Percentiles rank a stretch among this genome's conserved stretches.
phyloP scores from a whole-genome alignment of 768 basidiomycete species.

The Mycena polygramma region DNA sequence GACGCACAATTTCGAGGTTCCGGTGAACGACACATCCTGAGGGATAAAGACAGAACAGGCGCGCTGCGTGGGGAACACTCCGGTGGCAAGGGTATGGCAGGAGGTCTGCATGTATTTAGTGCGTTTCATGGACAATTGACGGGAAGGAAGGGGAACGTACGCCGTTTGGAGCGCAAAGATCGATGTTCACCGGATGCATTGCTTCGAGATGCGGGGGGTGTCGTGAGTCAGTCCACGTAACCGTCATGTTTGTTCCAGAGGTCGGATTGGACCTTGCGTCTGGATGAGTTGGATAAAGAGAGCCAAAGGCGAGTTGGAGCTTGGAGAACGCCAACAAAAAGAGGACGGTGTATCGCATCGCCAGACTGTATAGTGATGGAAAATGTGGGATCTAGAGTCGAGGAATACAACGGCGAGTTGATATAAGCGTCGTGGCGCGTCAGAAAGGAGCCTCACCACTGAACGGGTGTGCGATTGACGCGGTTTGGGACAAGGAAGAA shows the following conservation, averaged over 20 bases:
- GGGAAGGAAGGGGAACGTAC: slow-evolving; percentile 49
- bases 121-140: background rate
- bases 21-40: slow-evolving; percentile 40
- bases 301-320: slow-evolving; percentile 41
- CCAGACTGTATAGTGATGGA: background rate
- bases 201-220: slow-evolving; percentile 53
- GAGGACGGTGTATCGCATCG: slow-evolving; percentile 19
- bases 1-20: slow-evolving; percentile 47
- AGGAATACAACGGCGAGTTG: background rate
- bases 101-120: slow-evolving; percentile 47
- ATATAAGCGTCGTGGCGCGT: background rate
- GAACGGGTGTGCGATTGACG: background rate
- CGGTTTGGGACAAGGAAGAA: background rate
- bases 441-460: background rate
- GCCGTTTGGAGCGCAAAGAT: slow-evolving; percentile 59
- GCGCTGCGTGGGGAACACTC: slow-evolving; percentile 53
- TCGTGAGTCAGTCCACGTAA: slow-evolving; percentile 68
- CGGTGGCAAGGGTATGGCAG: slow-evolving; percentile 57
- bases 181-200: slow-evolving; percentile 59
- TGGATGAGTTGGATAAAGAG: slow-evolving; percentile 67
- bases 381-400: background rate
- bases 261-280: slow-evolving; percentile 57
- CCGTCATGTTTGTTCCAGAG: slow-evolving; percentile 55
- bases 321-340: slow-evolving; percentile 18
- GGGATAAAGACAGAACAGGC: slow-evolving; percentile 51